Evolutionary conservation across 768 basidiomycete genomes (phyloP), one percentile per base, ranked within the genome.

Genomic region (Boletus rubescentipes): DNA sequence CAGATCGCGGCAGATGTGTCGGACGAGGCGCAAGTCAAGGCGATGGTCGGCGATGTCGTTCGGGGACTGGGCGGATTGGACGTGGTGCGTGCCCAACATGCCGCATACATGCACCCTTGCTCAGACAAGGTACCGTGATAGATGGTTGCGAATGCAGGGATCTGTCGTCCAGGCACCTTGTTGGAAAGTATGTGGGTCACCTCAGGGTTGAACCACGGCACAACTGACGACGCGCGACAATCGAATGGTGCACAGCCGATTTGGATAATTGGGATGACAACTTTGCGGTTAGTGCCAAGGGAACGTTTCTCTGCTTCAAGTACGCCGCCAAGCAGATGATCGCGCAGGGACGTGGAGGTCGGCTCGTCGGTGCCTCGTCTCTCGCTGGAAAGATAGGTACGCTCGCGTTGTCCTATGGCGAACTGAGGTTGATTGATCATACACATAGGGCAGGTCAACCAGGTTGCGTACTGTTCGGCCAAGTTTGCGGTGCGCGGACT

Each of bases 201-300:
- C 18, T 47, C 32, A 7, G 11, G 9, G 21, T 7, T 15, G 20
- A 18, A 46, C 21, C 2, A 10, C 6, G 18, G 23, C 23, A 38
- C 3, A 12, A 29, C 18, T 20, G 29, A 30, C 2, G 30, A 4
- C 32, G 20, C 26, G 4, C 14, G 39, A 42, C 18, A 20, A 36
- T 44, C 20, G 9, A 32, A 29, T 32, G n/a, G 2, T 20, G 32
- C 10, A n/a, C 29, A 69, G 60, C 53, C 31, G 30, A 54, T 23
- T 21, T 58, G 18, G 54, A 59, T 5, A 11, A 55, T 29, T 59
- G 36, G 62, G 59, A 77, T 67, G 62, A 63, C 73, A 40, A 55
- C 18, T 51, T 64, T n/a, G 53, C 46, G 9, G 55, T 61, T 11
- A 64, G 51, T 46, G 61, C 49, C 38, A 52, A 55, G 18, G 64